Base-by-base conservation (phyloP, 2,329 filamentous ascomycete genomes). In the Volutella citrinella region DNA sequence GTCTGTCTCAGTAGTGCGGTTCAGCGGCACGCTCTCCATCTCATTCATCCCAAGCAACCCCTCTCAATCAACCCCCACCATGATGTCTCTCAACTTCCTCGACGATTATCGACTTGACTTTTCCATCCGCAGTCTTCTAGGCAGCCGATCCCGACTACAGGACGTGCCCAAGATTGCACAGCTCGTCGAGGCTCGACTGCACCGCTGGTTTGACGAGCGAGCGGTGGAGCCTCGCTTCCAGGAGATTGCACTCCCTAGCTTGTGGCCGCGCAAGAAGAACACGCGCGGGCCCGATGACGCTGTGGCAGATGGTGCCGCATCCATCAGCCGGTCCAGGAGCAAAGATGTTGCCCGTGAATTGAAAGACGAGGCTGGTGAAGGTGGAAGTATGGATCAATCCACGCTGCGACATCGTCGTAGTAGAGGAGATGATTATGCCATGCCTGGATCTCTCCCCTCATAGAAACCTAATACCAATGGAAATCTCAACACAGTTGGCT, bases 31-130 rank as follows among this genome's bases (percentile, higher is more conserved):
- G 0, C 68, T 98, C 13, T 94, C 87, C 27, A 85, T 97, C 27
- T 95, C 88, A 2, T 95, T 97, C 56, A 87, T 95, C 39, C 93
- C 93, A 1, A 78, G 79, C 51, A 83, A 80, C 49, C 74, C 78
- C 1, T 74, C 75, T 10, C 76, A 82, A 48, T 74, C 78, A 16
- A 85, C 80, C 4, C 85, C 85, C 5, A 95, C 93, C 4, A 94
- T 89, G 57, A 84, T 98, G 60, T 87, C 87, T 1, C 97, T 98
- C 62, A 94, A 88, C 36, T 98, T 98, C 56, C 73, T 91, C 20
- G 86, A 91, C 57, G 87, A 93, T 64, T 94, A 94, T 64, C 73
- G 87, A 17, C 72, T 94, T 14, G 87, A 93, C 59, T 82, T 94
- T 44, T 87, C 82, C 5, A 85, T 91, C 18, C 76, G 85, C 42